Base-by-base conservation (phyloP, 805 yeast genomes). In the Sporopachydermia quercuum region DNA sequence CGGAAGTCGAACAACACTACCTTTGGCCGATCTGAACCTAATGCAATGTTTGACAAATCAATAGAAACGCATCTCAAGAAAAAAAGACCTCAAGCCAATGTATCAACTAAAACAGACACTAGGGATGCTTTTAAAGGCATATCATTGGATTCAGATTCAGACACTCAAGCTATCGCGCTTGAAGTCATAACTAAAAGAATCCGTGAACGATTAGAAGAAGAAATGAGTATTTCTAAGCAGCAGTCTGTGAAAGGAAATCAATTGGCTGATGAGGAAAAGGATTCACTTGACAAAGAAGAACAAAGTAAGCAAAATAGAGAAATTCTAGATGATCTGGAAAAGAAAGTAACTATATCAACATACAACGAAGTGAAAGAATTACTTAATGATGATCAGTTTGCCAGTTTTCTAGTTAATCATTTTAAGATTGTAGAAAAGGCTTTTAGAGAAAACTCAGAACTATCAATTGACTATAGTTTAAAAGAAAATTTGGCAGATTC, bases 341-440 rank as follows among this genome's bases (percentile, higher is more conserved):
- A 23, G n/a, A 23, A 23, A 23, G 13, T 23, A 8, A 8, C 30
- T n/a, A n/a, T 23, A 23, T 8, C 8, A 23, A n/a, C n/a, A 23
- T n/a, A n/a, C 30, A n/a, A n/a, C 30, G 30, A 23, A 23, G 8
- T 23, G 8, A n/a, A 23, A 23, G 13, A 8, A 8, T n/a, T 23
- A n/a, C 30, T 36, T 5, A 16, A 19, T 19, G 18, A 36, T 36
- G 16, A 45, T 4, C 39, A 19, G 3, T 36, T 47, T 16, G 40
- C 39, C 6, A 30, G 40, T 14, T 58, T 58, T 38, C 40, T 57
- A 5, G 49, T 47, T 13, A 47, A 49, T 30, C 49, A 58, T 3
- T 45, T 58, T 33, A 55, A 55, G 34, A 52, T 62, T 4, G 44
- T 61, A 4, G 55, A 44, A 37, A 54, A 57, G 15, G 56, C 54